These are phyloP conservation scores for Macadamia tetraphylla DNA, from an alignment of 164 flowering plant genomes.

Conservation along the genomic window DNA sequence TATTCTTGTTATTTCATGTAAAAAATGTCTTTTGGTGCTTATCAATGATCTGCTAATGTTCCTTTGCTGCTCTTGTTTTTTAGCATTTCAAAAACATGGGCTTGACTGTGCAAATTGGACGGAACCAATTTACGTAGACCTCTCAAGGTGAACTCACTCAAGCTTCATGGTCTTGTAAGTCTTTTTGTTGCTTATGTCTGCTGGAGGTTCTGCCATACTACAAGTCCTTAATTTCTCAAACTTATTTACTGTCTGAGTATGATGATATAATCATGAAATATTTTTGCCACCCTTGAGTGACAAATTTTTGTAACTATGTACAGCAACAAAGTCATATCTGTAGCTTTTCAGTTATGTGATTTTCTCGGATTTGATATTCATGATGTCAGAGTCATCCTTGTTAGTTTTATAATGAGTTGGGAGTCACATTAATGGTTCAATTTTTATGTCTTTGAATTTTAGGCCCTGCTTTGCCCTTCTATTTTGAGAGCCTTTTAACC, in stretches of 20 bases:
- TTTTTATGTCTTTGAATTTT: no score
- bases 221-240: background rate
- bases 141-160: conserved; percentile 52
- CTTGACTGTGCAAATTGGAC: conserved; percentile 97
- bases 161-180: background rate
- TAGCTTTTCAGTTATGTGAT: no score
- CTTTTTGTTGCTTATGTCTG: background rate
- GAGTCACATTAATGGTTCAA: no score
- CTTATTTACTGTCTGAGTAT: background rate
- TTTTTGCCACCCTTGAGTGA: background rate
- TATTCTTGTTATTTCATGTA: background rate
- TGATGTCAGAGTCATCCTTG: background rate
- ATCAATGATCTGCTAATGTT: background rate
- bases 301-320: background rate
- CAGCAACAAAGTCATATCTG: background rate
- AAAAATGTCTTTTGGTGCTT: background rate
- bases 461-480: no score
- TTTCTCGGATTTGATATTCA: background rate
- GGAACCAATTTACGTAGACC: conserved; percentile 79
- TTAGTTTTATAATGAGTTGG: background rate
- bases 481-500: background rate
- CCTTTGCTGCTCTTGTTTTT: background rate
- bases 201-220: background rate
- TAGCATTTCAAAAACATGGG: conserved; percentile 85
- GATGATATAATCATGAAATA: background rate